These are phyloP conservation scores for Sambucus nigra DNA, from an alignment of 129 eudicot species.

Conservation along the genomic window DNA sequence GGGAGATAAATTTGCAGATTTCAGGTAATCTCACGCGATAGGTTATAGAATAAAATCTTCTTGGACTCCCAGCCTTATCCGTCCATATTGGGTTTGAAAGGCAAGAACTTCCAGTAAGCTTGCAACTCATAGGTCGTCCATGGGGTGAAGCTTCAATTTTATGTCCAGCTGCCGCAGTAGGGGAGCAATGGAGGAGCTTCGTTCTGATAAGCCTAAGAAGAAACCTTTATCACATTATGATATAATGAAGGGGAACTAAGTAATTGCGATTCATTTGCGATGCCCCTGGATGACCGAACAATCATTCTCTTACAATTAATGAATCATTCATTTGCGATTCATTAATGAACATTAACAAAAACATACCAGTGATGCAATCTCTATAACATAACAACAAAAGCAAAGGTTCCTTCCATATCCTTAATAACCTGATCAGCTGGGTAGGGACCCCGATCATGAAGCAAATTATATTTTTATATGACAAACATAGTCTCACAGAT, in stretches of 20 bases:
- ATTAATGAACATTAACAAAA: no score
- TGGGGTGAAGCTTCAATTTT: constrained; percentile 85
- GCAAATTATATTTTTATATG: no score
- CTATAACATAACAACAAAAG: no score
- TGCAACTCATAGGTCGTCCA: constrained; percentile 81
- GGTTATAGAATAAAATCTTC: constrained; percentile 46
- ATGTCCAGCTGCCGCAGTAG: constrained; percentile 65
- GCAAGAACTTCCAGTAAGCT: constrained; percentile 86
- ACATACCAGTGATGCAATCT: no score
- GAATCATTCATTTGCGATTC: no score
- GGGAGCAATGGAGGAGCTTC: no score
- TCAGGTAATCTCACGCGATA: constrained; percentile 67
- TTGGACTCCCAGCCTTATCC: constrained; percentile 72
- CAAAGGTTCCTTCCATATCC: no score
- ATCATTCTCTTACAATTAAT: no score
- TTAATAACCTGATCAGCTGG: no score
- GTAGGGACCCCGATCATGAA: no score
- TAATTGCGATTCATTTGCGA: not conserved
- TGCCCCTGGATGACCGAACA: not conserved
- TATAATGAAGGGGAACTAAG: constrained; percentile 45
- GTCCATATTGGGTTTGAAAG: constrained; percentile 88
- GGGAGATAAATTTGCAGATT: constrained; percentile 69
- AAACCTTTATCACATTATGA: constrained; percentile 65
- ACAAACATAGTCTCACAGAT: no score
- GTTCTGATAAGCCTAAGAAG: constrained; percentile 44